Conservation (phyloP, 305 asterid species). For the Lippia alba region DNA sequence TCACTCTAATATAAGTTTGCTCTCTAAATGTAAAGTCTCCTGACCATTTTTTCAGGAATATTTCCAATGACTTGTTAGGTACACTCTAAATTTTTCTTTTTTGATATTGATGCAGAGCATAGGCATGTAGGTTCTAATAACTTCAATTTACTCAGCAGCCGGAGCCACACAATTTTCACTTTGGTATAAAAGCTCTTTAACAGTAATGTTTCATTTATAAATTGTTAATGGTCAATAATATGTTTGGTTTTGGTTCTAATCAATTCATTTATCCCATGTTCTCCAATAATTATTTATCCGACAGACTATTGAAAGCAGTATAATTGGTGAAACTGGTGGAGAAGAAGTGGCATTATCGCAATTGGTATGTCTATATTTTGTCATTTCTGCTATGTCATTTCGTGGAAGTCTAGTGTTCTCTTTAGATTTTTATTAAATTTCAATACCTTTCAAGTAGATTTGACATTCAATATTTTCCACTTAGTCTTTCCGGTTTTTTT, state of each 20-base stretch:
- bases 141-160: conserved; percentile 88
- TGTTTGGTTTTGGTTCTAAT: conserved; percentile 15
- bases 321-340: conserved; percentile 59
- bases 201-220: conserved; percentile 14
- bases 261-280: conserved; percentile 25
- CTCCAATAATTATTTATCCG: conserved; percentile 34
- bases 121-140: conserved; percentile 89
- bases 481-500: conserved; percentile 10
- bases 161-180: conserved; percentile 92
- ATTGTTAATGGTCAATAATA: conserved; percentile 3
- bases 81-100: conserved; percentile 15
- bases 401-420: conserved; percentile 9
- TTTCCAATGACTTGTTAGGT: conserved; percentile 21
- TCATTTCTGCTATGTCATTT: conserved; percentile 10
- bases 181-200: conserved; percentile 55
- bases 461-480: conserved; percentile 15
- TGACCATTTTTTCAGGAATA: not conserved
- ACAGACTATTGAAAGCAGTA: conserved; percentile 83
- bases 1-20: conserved; percentile 17
- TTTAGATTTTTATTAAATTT: conserved; percentile 12
- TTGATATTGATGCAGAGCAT: conserved; percentile 64
- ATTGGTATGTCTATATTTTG: conserved; percentile 57
- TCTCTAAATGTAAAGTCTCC: conserved; percentile 21
- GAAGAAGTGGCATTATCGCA: conserved; percentile 79
- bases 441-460: conserved; percentile 3